phyloP scores from a whole-genome alignment of 2,329 filamentous ascomycete species.

The Aspergillus cejpii region DNA sequence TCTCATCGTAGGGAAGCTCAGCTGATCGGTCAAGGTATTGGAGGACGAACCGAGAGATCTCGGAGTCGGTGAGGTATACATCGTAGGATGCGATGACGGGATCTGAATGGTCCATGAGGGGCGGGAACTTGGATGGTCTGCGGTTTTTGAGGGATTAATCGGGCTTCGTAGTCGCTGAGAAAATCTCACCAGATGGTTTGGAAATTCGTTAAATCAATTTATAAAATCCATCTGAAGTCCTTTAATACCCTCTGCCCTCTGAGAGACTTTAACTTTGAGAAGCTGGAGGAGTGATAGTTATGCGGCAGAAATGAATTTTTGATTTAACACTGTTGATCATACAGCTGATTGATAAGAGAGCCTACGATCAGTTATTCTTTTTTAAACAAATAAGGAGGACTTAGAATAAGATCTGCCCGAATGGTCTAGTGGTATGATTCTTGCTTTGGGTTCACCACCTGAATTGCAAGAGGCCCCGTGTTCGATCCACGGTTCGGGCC shows the following conservation, averaged over 20 bases:
- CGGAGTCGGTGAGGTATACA: constrained; percentile 73
- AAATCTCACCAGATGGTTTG: not conserved
- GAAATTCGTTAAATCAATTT: no score
- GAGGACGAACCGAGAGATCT: constrained; percentile 68
- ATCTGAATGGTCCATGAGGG: constrained; percentile 39
- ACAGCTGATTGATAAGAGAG: not conserved
- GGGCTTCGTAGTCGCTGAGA: not conserved
- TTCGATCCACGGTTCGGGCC: no score
- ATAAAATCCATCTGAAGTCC: no score
- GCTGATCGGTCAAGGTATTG: constrained; percentile 70
- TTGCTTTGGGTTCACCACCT: no score
- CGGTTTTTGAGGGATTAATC: not conserved
- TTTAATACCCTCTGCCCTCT: no score
- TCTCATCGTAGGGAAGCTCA: constrained; percentile 56
- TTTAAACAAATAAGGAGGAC: no score
- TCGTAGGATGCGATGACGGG: constrained; percentile 70
- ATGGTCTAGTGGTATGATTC: not conserved
- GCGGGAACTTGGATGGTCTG: not conserved
- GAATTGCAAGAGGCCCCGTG: no score
- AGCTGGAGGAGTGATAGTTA: not conserved
- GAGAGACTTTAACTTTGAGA: not conserved
- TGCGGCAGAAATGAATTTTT: not conserved
- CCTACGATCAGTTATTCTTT: no score
- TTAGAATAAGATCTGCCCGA: no score
- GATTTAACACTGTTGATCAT: not conserved